Base-by-base conservation (phyloP, 2,329 filamentous ascomycete species). In the Aspergillus sp. region DNA sequence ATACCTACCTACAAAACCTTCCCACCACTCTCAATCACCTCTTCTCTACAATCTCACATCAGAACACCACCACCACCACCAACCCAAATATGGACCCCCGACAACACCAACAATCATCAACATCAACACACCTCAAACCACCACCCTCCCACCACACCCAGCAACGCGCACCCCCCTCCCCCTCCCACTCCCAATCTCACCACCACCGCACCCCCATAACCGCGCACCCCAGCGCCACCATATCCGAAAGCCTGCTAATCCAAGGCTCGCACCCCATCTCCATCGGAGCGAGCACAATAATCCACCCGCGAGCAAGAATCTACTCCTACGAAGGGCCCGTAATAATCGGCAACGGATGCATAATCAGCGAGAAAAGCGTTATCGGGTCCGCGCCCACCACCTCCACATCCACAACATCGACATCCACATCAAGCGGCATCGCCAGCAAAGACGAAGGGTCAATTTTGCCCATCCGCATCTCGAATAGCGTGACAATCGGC, bases 301-400 rank as follows among this genome's bases (percentile, higher is more conserved):
- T 99, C n/a, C 94, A 98, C 70, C 93, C 95, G 1, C 90, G 93
- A 52, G 86, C 88, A 15, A 87, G 88, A 63, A 84, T 97, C 59
- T 90, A 92, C 70, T 89, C 94, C 8, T 87, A 87, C 59, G 83
- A 89, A 54, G 92, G 92, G 4, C 88, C 92, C 47, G 87, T 98
- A 66, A 87, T 88, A 27, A 85, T 96, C 61, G 92, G 93, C 25
- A 87, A 91, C 60, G 87, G 89, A 55, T 95, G 90, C 69, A 90
- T 96, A 49, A 83, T 98, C 47, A 87, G 90, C 67, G 95, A 98
- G 70, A 81, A 81, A 62, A 73, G 69, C 48, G 61, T 75, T 0
- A 76, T 81, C 25, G 79, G 79, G 2, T 66, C 39, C 25, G 25
- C 53, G 11, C 36, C 11, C 7, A 10, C 53, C 17, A 8, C 38